Percentiles rank a stretch among this genome's conserved stretches.
Evolutionary conservation across 352 stramenopile genomes (phyloP).

Genomic region (Aphanomyces cochlioides): DNA sequence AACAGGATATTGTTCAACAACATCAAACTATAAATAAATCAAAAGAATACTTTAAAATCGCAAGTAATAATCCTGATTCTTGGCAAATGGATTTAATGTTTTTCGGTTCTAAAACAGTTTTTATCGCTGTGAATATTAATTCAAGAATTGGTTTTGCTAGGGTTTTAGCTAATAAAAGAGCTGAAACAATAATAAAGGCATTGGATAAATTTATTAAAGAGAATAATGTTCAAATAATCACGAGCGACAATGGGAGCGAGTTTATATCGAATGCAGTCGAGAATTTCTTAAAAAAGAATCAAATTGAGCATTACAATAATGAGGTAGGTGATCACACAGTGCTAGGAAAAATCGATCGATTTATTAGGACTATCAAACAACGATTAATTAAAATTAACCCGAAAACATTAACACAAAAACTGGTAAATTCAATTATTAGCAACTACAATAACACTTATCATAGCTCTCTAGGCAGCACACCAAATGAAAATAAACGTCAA

Average conservation of each 20-base stretch:
- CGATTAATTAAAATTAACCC: conserved; percentile 29
- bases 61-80: conserved; percentile 32
- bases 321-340: conserved; percentile 30
- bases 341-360: conserved; percentile 37
- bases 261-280: conserved; percentile 29
- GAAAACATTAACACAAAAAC: conserved; percentile 12
- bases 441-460: conserved; percentile 34
- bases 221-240: conserved; percentile 35
- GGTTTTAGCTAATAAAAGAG: conserved; percentile 38
- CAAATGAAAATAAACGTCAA: conserved; percentile 25
- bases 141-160: conserved; percentile 38
- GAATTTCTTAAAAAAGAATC: conserved; percentile 26
- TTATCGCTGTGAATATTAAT: conserved; percentile 43
- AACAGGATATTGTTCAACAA: conserved; percentile 32
- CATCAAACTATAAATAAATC: conserved; percentile 30
- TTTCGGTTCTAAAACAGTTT: conserved; percentile 29
- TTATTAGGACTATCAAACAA: conserved; percentile 34
- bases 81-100: conserved; percentile 41
- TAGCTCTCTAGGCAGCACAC: conserved; percentile 23
- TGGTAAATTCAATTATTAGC: conserved; percentile 28
- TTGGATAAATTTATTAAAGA: conserved; percentile 32
- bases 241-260: conserved; percentile 35
- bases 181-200: conserved; percentile 32
- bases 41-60: neutral
- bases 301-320: conserved; percentile 33